Evolutionary conservation across 495 filamentous ascomycete species (phyloP).

Genomic region (Penicillium bovifimosum): DNA sequence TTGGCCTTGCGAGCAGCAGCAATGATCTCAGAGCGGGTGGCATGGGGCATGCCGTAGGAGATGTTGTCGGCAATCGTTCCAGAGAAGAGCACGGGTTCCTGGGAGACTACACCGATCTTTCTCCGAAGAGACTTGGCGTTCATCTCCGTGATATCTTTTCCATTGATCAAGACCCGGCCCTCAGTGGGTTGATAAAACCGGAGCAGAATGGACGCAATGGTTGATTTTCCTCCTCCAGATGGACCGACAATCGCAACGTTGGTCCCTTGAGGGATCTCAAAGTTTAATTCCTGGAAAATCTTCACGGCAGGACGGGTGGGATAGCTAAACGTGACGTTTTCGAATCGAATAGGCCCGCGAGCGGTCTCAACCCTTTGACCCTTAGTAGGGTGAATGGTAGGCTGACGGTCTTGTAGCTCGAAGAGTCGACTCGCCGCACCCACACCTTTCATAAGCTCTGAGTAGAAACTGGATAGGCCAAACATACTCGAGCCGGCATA

Average conservation of each 20-base stretch:
- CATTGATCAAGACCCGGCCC: constrained; percentile 79
- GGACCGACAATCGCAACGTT: constrained; percentile 97
- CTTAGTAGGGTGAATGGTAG: constrained; percentile 76
- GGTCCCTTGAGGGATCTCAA: constrained; percentile 83
- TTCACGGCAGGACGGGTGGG: constrained; percentile 83
- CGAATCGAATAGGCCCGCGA: constrained; percentile 79
- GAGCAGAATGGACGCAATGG: constrained; percentile 79
- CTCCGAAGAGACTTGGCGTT: constrained; percentile 93
- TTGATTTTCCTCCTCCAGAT: constrained; percentile 91
- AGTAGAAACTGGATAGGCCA: constrained; percentile 91
- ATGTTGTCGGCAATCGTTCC: constrained; percentile 97
- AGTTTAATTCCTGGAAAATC: constrained; percentile 85
- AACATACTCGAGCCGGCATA: constrained; percentile 90
- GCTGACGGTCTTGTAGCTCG: constrained; percentile 89
- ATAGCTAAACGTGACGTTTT: constrained; percentile 80
- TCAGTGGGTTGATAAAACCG: constrained; percentile 82
- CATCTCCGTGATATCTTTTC: constrained; percentile 75
- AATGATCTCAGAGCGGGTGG: constrained; percentile 74
- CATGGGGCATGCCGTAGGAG: constrained; percentile 79
- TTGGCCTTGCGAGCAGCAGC: constrained; percentile 89
- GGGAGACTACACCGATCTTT: constrained; percentile 89
- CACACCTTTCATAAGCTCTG: constrained; percentile 97
- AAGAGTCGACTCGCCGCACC: constrained; percentile 92
- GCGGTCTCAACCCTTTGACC: constrained; percentile 73
- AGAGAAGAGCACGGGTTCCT: constrained; percentile 94